These are phyloP conservation scores for Chlamydomonas incerta DNA, from an alignment of 139 green algal species.

Conservation along the genomic window DNA sequence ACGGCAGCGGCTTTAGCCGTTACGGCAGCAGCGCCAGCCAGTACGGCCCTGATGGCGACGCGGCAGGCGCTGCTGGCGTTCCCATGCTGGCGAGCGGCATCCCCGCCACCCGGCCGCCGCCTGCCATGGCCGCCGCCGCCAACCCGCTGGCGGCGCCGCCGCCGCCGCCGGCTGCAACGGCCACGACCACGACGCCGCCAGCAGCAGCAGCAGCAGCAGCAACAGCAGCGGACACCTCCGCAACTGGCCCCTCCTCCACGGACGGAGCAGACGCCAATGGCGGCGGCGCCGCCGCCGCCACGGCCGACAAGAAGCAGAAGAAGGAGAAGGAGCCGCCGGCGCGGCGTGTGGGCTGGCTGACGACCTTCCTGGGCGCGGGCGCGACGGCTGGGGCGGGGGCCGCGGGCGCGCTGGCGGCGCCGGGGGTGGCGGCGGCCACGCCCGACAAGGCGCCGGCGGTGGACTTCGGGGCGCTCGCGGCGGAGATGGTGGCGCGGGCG, in stretches of 20 bases:
- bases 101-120: background rate
- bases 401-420: background rate
- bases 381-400: background rate
- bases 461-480: background rate
- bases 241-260: too few species aligned
- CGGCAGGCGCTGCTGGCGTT: too few species aligned
- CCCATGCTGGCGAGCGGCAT: background rate
- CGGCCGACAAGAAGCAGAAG: background rate
- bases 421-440: background rate
- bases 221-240: too few species aligned
- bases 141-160: too few species aligned
- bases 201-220: background rate
- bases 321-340: background rate
- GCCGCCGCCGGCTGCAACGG: too few species aligned
- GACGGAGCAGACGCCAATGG: too few species aligned
- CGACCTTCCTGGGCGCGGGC: constrained; percentile 2
- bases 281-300: background rate
- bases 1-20: background rate
- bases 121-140: too few species aligned
- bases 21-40: too few species aligned
- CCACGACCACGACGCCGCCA: too few species aligned
- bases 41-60: background rate
- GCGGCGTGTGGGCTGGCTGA: background rate
- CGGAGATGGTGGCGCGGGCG: constrained; percentile 19
- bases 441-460: background rate